Evolutionary conservation across 768 basidiomycete genomes (phyloP), one percentile per base, ranked within the genome.

Genomic region (Lactarius deliciosus): DNA sequence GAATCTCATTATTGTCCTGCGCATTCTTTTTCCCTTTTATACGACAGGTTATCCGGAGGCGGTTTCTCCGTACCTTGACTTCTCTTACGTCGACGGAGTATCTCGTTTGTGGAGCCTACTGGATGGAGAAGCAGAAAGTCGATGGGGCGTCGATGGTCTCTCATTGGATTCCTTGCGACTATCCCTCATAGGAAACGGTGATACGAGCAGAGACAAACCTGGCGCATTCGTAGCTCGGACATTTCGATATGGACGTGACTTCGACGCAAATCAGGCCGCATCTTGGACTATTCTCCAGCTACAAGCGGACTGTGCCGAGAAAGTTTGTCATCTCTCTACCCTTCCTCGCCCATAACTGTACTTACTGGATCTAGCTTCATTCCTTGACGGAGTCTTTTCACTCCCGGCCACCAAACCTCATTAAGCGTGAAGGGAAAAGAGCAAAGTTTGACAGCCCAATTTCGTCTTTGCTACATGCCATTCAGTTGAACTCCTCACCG

Each of bases 221-320:
- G 73, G 69, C 28, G 79, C 87, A 3, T 95, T 93, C 69, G 75
- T 81, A 30, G 83, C 86, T 0, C 78, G 75, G 30, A 90, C 90
- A 1, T 92, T 93, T 74, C 80, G 87, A 61, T 82, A 88, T 50
- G 93, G 92, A 6, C 85, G 81, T 79, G 83, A 85, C 70, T 93
- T 98, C 72, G 85, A 86, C 66, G 68, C 80, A 0, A 79, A 74
- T 22, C 89, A 94, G 74, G 91, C 91, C 0, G 75, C 91, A 38
- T 81, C 87, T 0, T 97, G 95, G 95, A 83, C 86, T 7, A 79
- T 89, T 7, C 77, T 94, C 7, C 88, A 94, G 74, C 77, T 96
- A 25, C 90, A 91, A 66, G 90, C 92, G 3, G 91, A 93, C 74
- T 90, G 89, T 73, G 82, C 86, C 5, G 81, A 81, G 60, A 84